These are phyloP conservation scores for Thielaviopsis ethacetica DNA, from an alignment of 2,329 filamentous ascomycete genomes.

Conservation along the genomic window DNA sequence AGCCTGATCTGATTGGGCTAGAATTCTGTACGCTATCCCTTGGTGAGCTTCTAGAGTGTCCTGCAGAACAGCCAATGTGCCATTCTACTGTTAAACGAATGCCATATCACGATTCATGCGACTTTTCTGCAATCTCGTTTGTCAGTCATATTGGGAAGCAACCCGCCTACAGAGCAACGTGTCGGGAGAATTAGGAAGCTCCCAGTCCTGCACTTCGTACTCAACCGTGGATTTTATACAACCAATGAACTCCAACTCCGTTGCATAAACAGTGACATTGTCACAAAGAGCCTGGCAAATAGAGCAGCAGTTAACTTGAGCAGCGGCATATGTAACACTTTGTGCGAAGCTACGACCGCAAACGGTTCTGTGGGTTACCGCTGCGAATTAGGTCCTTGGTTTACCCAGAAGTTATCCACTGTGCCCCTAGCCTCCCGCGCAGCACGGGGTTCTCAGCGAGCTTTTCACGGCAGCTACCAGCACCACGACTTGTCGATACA, in stretches of 20 bases:
- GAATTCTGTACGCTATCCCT: not conserved
- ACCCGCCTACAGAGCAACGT: not conserved
- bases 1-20: not conserved
- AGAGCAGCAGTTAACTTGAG: not conserved
- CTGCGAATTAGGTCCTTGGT: not conserved
- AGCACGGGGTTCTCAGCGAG: not conserved
- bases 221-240: not conserved
- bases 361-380: not conserved
- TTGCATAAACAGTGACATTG: not conserved
- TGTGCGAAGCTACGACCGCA: not conserved
- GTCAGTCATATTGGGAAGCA: not conserved
- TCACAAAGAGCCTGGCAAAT: not conserved
- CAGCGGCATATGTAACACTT: not conserved
- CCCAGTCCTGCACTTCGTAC: too few relatives aligned
- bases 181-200: not conserved
- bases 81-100: not conserved
- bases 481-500: not conserved
- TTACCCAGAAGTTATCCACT: not conserved
- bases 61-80: not conserved
- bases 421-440: not conserved
- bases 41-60: not conserved
- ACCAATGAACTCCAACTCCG: not conserved
- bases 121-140: not conserved
- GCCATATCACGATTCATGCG: not conserved
- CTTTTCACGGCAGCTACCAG: not conserved